Evolutionary conservation across 768 basidiomycete genomes (phyloP), one percentile per base, ranked within the genome.

Genomic region (Calocybe indica): DNA sequence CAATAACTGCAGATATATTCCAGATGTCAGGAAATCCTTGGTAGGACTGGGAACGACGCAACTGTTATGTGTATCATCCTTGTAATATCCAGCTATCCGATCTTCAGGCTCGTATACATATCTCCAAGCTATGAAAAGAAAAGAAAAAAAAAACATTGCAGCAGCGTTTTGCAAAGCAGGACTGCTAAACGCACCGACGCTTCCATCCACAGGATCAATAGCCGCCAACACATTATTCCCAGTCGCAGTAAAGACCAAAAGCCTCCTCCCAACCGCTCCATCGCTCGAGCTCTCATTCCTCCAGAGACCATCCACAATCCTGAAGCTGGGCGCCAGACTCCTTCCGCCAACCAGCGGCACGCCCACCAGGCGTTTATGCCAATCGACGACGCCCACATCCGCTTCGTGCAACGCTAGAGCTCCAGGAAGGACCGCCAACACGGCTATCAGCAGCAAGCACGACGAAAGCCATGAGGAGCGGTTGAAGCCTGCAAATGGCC

Each of bases 371-470:
- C 73, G 64, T 55, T 81, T 87, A 64, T 96, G 78, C 93, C 93
- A 97, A 70, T 95, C 92, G 39, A 93, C 75, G 38, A 86, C 68
- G 38, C 89, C 88, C 46, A 80, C 86, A 48, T 92, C 87, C 15
- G 83, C 77, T 58, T 86, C 76, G 50, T 88, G 83, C 32, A 87
- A 64, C 28, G 83, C 31, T 22, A 43, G 28, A 5, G 42, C 42
- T n/a, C 31, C 31, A 22, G 22, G 22, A 4, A 22, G 22, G 22
- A 22, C 22, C 22, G 22, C 22, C 22, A 22, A 22, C 22, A 22
- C 22, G 22, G 22, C 22, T 22, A 22, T 22, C 22, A 22, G 22
- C 22, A 22, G 22, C 22, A 22, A 22, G 22, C 22, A 22, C 22
- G 22, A 22, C 22, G 22, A 22, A 22, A 22, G 22, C 22, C 22